Evolutionary conservation across 805 yeast species (phyloP).

Genomic region (Sungouiella blattae): DNA sequence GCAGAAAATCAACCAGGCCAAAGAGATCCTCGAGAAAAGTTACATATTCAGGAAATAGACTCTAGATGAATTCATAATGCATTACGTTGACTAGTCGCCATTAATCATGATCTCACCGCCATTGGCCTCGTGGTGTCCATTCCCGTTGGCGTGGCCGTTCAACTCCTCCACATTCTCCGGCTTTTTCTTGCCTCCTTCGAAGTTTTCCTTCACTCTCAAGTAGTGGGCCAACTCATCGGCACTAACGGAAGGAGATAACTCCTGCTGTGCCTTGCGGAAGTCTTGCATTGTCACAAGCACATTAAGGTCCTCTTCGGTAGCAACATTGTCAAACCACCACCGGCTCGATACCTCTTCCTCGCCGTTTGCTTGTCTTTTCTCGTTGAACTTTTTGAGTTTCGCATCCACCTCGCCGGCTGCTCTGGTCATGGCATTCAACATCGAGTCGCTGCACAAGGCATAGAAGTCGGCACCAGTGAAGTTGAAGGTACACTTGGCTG

Average conservation of each 20-base stretch:
- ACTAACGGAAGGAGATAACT: conserved; percentile 81
- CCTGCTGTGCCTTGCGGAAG: conserved; percentile 69
- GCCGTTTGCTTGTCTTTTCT: conserved; percentile 22
- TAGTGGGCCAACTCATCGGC: conserved; percentile 84
- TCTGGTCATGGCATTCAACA: conserved; percentile 94
- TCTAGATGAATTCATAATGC: too few relatives aligned
- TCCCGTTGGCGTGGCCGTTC: background rate
- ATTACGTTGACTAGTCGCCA: background rate
- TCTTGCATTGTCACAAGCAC: conserved; percentile 72
- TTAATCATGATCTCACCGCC: background rate
- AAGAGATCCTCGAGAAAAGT: conserved; percentile 38
- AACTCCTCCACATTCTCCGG: conserved; percentile 13
- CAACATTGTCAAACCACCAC: conserved; percentile 88
- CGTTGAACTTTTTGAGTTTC: conserved; percentile 55
- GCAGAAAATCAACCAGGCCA: conserved; percentile 43
- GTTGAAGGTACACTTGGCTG: conserved; percentile 76
- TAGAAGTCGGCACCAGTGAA: conserved; percentile 98
- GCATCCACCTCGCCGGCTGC: conserved; percentile 73
- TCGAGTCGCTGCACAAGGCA: conserved; percentile 92
- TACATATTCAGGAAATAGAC: conserved; percentile 26
- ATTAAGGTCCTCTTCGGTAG: conserved; percentile 59
- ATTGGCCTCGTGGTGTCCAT: conserved; percentile 3
- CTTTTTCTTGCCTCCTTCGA: conserved; percentile 63
- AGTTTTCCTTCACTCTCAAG: conserved; percentile 68
- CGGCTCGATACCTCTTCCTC: conserved; percentile 56